Base-by-base conservation (phyloP, 2,329 filamentous ascomycete species). In the Penicillium sp. region DNA sequence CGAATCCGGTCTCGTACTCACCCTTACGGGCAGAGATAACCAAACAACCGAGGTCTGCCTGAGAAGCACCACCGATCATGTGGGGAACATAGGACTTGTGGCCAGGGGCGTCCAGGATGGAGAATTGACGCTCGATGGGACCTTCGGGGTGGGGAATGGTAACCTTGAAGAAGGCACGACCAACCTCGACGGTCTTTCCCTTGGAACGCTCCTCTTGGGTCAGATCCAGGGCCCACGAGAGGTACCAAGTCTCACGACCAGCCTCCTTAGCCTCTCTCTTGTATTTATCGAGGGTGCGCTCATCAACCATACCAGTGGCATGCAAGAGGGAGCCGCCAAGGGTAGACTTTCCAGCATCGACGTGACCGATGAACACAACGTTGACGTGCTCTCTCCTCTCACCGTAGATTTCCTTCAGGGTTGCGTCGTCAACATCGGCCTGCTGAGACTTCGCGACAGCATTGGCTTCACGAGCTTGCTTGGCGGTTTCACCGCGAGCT, bases 1-100 rank as follows among this genome's bases (percentile, higher is more conserved):
- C 94, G 73, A 99, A 99, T 47, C 94, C 94, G 32, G 94, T 97
- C 78, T 99, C 94, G 75, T 97, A 99, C 78, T 99, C 94, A 71
- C 94, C 94, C 82, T 97, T 97, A 70, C 94, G 89, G 40, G 94
- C 92, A 48, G 90, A 95, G 69, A 97, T 97, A 71, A 99, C 94
- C 44, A 99, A 83, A 66, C 97, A 91, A 72, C 94, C 94, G 31
- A 99, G 87, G 75, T 96, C 92, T 46, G 92, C 92, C 77, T 96
- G 92, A 11, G 91, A 92, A 31, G 92, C 92, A 72, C 92, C 92
- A 65, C 93, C 92, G 70, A 99, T 96, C 94, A 99, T 99, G 82
- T 89, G 94, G 45, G 94, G 93, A 16, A 99, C 94, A 65, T 94
- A 99, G 2, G 90, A 97, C 81, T 97, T 97, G 83, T 99, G 93